These are phyloP conservation scores for Spirogloea muscicola DNA, from an alignment of 139 green algal species.

Conservation along the genomic window DNA sequence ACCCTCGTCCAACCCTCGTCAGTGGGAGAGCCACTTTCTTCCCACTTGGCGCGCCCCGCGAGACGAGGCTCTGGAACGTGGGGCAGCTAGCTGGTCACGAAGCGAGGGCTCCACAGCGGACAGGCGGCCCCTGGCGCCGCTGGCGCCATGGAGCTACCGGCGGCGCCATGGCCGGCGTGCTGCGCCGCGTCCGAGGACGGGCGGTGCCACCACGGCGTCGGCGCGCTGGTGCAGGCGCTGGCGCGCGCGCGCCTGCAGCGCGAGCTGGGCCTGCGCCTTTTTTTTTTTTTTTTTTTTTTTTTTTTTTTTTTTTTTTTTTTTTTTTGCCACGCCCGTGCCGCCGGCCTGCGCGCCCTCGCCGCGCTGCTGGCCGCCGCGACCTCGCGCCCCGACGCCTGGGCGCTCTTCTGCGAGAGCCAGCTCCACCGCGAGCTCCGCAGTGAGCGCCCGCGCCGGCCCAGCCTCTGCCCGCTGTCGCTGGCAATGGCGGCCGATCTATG, in stretches of 20 bases:
- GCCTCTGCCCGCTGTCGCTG: background rate
- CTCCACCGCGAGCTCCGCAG: slow-evolving; percentile 10
- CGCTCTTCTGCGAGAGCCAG: slow-evolving; percentile 23
- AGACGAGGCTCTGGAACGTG: too few relatives aligned
- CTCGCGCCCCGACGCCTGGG: background rate
- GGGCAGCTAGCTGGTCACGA: too few relatives aligned
- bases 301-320: too few relatives aligned
- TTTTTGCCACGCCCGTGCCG: slow-evolving; percentile 10
- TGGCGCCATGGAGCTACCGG: slow-evolving; percentile 10
- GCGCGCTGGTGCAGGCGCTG: background rate
- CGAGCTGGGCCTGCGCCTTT: background rate
- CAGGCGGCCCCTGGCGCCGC: too few relatives aligned
- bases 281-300: too few relatives aligned
- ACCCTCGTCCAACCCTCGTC: too few relatives aligned
- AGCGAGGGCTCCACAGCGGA: too few relatives aligned
- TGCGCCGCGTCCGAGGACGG: background rate
- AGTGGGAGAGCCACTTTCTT: too few relatives aligned
- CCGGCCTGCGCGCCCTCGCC: background rate
- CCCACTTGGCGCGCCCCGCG: too few relatives aligned
- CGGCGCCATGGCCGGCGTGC: slow-evolving; percentile 6
- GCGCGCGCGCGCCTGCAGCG: slow-evolving; percentile 3
- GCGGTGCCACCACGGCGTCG: background rate
- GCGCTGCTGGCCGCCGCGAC: slow-evolving; percentile 7
- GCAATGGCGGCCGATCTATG: background rate
- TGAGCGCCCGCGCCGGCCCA: too few relatives aligned